Base-by-base conservation (phyloP, 805 yeast genomes). In the Aciculoconidium aculeatum region DNA sequence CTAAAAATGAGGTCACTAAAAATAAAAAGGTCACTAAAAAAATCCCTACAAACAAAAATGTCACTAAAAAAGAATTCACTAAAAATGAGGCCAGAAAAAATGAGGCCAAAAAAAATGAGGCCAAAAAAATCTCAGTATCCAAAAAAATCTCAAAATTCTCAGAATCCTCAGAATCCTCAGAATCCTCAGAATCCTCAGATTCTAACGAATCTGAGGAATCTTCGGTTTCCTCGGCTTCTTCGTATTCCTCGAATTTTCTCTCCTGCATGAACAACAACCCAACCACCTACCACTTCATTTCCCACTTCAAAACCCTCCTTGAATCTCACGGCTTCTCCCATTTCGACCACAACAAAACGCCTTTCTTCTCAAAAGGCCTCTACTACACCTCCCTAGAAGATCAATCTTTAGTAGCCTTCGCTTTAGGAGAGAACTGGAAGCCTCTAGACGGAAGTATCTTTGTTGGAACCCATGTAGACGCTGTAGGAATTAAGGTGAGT, bases 191-290 rank as follows among this genome's bases (percentile, higher is more conserved):
- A n/a, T n/a, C n/a, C n/a, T n/a, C n/a, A n/a, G n/a, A n/a, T n/a
- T n/a, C n/a, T n/a, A n/a, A n/a, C n/a, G n/a, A n/a, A n/a, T n/a
- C n/a, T n/a, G n/a, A n/a, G n/a, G n/a, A n/a, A n/a, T n/a, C n/a
- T n/a, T n/a, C n/a, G n/a, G n/a, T n/a, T n/a, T n/a, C n/a, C n/a
- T n/a, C n/a, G n/a, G n/a, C n/a, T n/a, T n/a, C n/a, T n/a, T n/a
- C n/a, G n/a, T n/a, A n/a, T n/a, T n/a, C n/a, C n/a, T n/a, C n/a
- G n/a, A n/a, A n/a, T n/a, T n/a, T n/a, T n/a, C n/a, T n/a, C n/a
- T n/a, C n/a, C n/a, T 59, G 57, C 39, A 58, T 64, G 26, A 43
- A 58, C 28, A 28, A 39, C n/a, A 56, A 57, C 29, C 69, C 70
- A n/a, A 61, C 70, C 3, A 61, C 67, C 3, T 58, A 45, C 36